Conservation (phyloP, 768 basidiomycete genomes). For the Scleroderma citrinum region DNA sequence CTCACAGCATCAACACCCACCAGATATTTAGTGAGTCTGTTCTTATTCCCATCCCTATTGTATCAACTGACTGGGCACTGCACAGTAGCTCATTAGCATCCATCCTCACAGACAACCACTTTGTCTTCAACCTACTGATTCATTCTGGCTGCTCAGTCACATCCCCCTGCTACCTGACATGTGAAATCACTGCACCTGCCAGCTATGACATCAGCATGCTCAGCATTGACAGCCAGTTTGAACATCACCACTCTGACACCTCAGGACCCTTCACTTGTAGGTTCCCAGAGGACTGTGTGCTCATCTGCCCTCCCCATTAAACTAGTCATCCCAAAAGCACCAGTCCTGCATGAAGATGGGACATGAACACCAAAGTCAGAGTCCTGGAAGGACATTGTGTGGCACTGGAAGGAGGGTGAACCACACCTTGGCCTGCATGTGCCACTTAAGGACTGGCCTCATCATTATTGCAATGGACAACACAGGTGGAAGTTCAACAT, state of each 20-base stretch:
- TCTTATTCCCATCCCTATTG: too few relatives aligned
- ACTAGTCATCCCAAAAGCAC: not conserved
- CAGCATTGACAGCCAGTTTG: too few relatives aligned
- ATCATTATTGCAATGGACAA: not conserved
- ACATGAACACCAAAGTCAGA: constrained; percentile 11
- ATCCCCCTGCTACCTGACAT: too few relatives aligned
- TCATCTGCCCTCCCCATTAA: not conserved
- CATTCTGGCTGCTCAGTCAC: too few relatives aligned
- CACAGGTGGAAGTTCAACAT: not conserved
- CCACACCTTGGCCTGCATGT: not conserved
- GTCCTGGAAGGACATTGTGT: constrained; percentile 5
- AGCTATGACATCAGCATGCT: too few relatives aligned
- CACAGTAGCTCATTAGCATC: too few relatives aligned
- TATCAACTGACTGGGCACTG: too few relatives aligned
- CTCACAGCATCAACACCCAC: too few relatives aligned
- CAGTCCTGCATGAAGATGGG: constrained; percentile 7
- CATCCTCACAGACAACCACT: too few relatives aligned
- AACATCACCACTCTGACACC: not conserved
- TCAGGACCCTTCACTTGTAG: not conserved
- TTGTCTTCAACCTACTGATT: too few relatives aligned
- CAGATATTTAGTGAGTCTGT: too few relatives aligned
- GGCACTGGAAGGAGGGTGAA: constrained; percentile 3
- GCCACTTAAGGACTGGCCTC: constrained; percentile 6
- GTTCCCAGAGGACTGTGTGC: not conserved
- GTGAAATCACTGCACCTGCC: too few relatives aligned